Evolutionary conservation across 495 filamentous ascomycete species (phyloP), one percentile per base, ranked within the genome.

Genomic region (Daldinia bambusicola): DNA sequence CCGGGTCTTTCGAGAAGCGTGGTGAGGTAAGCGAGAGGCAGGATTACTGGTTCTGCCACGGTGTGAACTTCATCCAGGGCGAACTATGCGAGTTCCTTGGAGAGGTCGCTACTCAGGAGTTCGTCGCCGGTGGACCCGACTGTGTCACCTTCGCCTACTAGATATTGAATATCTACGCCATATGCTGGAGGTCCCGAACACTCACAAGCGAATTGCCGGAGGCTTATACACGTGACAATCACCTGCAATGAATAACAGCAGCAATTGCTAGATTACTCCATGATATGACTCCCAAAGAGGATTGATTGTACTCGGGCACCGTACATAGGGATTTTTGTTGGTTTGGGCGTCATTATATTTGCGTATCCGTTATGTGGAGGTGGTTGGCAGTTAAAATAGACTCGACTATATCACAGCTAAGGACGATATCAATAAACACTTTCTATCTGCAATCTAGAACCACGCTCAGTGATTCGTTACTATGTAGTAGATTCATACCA

Each of bases 11-110:
- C 34, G 75, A 77, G 65, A 77, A 75, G 32, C 61, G 66, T 8
- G 65, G 55, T 5, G 69, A 63, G 41, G 52, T 66, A n/a, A 52
- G 31, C 18, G 37, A 6, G 32, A 60, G 61, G n/a, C 68, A 66
- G 32, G 59, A 71, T 14, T 73, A 75, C 43, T 77, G 75, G 75
- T 75, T 67, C 56, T 77, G 75, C 63, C 75, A 75, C 60, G 75
- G 75, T n/a, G 73, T 77, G 2, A 77, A 77, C 55, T 77, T 77
- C 57, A 34, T 67, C 0, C 40, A 74, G 53, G 75, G 73, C n/a
- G 43, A 77, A 59, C 62, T 68, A 5, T 77, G 75, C 66, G 70
- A 77, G 56, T 77, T 77, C 20, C 62, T 77, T 40, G 75, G 75
- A 13, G 20, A 52, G 4, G 13, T 77, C 26, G 75, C 63, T 18